Evolutionary conservation across 345 rosid genomes (phyloP).

Genomic region (Hibiscus mutabilis): DNA sequence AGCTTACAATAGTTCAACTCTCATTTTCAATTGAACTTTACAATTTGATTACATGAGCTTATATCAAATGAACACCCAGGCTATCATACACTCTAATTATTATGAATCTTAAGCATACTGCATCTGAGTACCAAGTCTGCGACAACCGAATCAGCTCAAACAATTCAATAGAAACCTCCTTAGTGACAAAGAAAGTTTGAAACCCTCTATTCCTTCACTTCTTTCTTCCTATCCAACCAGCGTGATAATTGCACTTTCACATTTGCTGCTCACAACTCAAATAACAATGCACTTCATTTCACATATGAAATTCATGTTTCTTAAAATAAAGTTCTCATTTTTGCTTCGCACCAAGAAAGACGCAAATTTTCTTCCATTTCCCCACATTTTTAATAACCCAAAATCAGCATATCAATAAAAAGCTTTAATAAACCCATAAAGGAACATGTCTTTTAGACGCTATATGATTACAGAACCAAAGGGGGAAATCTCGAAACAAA

Average conservation of each 20-base stretch:
- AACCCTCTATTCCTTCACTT: not conserved
- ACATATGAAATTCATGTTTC: not conserved
- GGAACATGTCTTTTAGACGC: too few species aligned
- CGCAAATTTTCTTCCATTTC: too few species aligned
- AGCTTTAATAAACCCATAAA: too few species aligned
- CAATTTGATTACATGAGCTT: not conserved
- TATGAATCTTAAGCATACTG: not conserved
- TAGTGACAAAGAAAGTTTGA: not conserved
- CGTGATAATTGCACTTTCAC: not conserved
- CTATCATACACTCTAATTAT: not conserved
- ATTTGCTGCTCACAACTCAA: not conserved
- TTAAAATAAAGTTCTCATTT: not conserved
- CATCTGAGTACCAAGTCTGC: not conserved
- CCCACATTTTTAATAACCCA: too few species aligned
- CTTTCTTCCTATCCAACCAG: not conserved
- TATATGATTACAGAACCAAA: too few species aligned
- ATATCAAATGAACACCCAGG: not conserved
- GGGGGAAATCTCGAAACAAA: too few species aligned
- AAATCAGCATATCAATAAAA: too few species aligned
- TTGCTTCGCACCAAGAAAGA: not conserved
- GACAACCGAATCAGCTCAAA: not conserved
- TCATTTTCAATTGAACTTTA: not conserved
- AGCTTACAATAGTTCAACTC: not conserved
- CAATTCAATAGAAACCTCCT: not conserved
- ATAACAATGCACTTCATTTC: not conserved